Base-by-base conservation (phyloP, 2,329 filamentous ascomycete species). In the Monosporascus sp. region DNA sequence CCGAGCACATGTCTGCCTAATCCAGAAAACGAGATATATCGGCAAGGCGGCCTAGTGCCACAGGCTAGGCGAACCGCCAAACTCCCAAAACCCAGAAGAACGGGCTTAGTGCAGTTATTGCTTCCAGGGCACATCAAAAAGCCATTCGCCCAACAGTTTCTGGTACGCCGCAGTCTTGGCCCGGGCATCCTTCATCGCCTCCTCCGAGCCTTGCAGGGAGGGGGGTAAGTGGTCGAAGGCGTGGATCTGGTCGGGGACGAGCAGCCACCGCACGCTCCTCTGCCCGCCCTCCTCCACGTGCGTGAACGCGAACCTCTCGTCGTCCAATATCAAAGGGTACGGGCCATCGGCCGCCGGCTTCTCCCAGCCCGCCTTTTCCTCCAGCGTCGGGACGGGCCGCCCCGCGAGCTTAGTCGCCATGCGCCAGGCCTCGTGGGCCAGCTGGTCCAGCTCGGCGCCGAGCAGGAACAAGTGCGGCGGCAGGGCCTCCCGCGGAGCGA, bases 401-500 rank as follows among this genome's bases (percentile, higher is more conserved):
- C 68, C 69, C 5, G 69, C 69, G 4, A 75, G 53, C 47, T 60
- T 64, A 51, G 64, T 68, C 22, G 69, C 70, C 62, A 74, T 61
- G 27, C 67, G 58, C 69, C 70, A 74, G 8, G 58, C 67, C 61
- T 78, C 77, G 36, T 70, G 65, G 1, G 69, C 70, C 15, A 78
- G 60, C 62, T 76, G 70, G 60, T 80, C 77, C 51, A 76, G 68
- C 65, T 79, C 74, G 15, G 69, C 69, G 0, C 64, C 73, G 7
- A 78, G 56, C 36, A 77, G 59, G 55, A 75, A 78, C 3, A 79
- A 64, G 45, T 71, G 65, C 18, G 60, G 62, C 5, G 76, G 77
- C 31, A 79, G 62, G 22, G 57, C 41, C 15, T 69, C 64, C 17
- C 66, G 62, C 11, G 58, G 46, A 5, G 66, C 64, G 38, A 62